phyloP scores from a whole-genome alignment of 2,329 filamentous ascomycete species.

The Cytospora piceae region DNA sequence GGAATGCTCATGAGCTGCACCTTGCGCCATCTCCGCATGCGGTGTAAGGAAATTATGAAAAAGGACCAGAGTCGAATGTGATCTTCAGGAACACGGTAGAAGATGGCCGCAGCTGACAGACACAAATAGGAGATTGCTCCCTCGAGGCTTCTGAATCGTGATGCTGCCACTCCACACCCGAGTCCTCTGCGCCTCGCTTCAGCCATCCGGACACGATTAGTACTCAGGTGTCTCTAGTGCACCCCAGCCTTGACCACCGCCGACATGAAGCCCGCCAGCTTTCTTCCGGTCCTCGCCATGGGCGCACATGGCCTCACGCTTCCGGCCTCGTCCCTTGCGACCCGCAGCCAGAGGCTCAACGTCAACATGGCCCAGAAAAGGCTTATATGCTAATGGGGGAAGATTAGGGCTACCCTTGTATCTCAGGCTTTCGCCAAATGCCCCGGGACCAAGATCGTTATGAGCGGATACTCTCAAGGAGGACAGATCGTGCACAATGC shows the following conservation, averaged over 20 bases:
- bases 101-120: not conserved
- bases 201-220: not conserved
- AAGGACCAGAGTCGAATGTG: not conserved
- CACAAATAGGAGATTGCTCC: not conserved
- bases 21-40: not conserved
- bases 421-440: slow-evolving; percentile 40
- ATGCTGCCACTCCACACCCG: not conserved
- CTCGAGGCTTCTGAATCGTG: not conserved
- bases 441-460: slow-evolving; percentile 46
- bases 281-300: slow-evolving; percentile 11
- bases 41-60: not conserved
- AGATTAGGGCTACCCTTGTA: slow-evolving; percentile 40
- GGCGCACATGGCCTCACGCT: not conserved
- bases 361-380: not conserved
- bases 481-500: slow-evolving; percentile 39
- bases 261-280: slow-evolving; percentile 18
- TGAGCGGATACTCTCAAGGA: slow-evolving; percentile 45
- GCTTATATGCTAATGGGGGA: not conserved
- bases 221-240: not conserved
- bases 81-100: not conserved
- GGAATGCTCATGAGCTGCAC: not conserved
- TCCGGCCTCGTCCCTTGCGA: not conserved
- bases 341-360: not conserved
- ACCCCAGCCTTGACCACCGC: not conserved
- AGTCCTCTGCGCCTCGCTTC: not conserved